Percentiles rank a stretch among this genome's conserved stretches.
phyloP scores from a whole-genome alignment of 306 rosid genomes.

The Malus sieversii region DNA sequence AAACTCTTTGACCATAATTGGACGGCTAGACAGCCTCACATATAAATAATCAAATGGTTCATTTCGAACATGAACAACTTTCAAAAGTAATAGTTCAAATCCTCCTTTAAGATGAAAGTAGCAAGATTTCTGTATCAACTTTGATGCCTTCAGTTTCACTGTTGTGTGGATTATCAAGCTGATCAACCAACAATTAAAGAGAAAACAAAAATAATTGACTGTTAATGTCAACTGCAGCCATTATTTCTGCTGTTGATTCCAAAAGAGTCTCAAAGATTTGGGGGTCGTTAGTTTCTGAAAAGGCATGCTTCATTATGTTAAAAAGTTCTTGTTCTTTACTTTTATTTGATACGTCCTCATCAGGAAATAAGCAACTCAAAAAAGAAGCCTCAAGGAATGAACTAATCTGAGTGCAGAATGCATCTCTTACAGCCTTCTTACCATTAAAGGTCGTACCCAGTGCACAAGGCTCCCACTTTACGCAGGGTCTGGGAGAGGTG shows the following conservation, averaged over 20 bases:
- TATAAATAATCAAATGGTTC: slow-evolving; percentile 77
- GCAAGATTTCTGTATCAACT: slow-evolving; percentile 68
- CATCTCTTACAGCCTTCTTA: slow-evolving; percentile 65
- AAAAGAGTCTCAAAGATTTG: slow-evolving; percentile 59
- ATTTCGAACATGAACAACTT: slow-evolving; percentile 61
- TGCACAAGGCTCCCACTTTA: too few relatives aligned
- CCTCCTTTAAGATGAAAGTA: slow-evolving; percentile 70
- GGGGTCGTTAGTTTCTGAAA: slow-evolving; percentile 45
- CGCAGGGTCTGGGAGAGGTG: too few relatives aligned
- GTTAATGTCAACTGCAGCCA: slow-evolving; percentile 59
- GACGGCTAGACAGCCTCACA: slow-evolving; percentile 52
- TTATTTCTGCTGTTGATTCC: slow-evolving; percentile 73
- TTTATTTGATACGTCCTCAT: slow-evolving; percentile 33
- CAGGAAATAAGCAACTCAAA: slow-evolving; percentile 42
- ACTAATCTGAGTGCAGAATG: slow-evolving; percentile 76
- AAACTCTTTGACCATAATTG: slow-evolving; percentile 73
- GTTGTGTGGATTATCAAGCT: slow-evolving; percentile 74
- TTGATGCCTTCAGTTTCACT: slow-evolving; percentile 73
- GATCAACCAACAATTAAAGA: slow-evolving; percentile 76
- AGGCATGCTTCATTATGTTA: slow-evolving; percentile 50
- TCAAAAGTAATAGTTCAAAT: slow-evolving; percentile 45
- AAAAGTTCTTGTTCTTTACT: slow-evolving; percentile 54
- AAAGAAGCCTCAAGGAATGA: slow-evolving; percentile 54
- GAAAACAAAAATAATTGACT: slow-evolving; percentile 50
- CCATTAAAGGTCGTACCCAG: too few relatives aligned